Conservation (phyloP, 1,284 basidiomycete genomes). For the Sanghuangporus weigelae region DNA sequence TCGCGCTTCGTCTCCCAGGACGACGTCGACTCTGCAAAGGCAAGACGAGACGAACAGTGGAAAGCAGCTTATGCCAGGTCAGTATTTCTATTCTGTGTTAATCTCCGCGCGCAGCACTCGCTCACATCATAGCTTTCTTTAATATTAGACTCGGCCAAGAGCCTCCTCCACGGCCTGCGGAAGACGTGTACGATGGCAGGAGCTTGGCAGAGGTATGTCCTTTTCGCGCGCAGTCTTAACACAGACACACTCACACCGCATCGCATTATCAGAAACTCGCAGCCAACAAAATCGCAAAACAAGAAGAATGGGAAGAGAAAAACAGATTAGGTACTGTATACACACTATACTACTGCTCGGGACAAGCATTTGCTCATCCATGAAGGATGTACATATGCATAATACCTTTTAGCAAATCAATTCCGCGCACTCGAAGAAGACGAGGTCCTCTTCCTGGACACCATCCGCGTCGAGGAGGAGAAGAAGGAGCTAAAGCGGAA, state of each 20-base stretch:
- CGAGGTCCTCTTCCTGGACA: slow-evolving; percentile 85
- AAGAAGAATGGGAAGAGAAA: slow-evolving; percentile 93
- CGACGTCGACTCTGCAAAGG: slow-evolving; percentile 76
- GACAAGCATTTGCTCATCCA: slow-evolving; percentile 10
- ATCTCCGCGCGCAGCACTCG: background rate
- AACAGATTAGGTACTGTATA: slow-evolving; percentile 67
- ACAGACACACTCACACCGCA: slow-evolving; percentile 16
- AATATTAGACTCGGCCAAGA: slow-evolving; percentile 73
- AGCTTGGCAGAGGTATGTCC: slow-evolving; percentile 78
- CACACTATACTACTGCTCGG: background rate
- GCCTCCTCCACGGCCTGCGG: slow-evolving; percentile 71
- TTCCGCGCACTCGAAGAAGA: slow-evolving; percentile 89
- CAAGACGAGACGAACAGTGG: slow-evolving; percentile 81
- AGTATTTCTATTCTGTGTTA: slow-evolving; percentile 16
- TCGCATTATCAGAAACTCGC: slow-evolving; percentile 60
- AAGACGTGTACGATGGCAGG: slow-evolving; percentile 80
- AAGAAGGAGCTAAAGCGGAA: slow-evolving; percentile 71
- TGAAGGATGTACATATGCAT: slow-evolving; percentile 12
- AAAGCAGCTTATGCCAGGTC: slow-evolving; percentile 88
- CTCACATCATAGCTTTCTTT: slow-evolving; percentile 1
- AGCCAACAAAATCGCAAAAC: slow-evolving; percentile 83
- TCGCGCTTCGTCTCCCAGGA: slow-evolving; percentile 76
- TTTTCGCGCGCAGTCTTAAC: background rate
- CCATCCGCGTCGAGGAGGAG: slow-evolving; percentile 70
- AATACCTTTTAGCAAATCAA: slow-evolving; percentile 62